Base-by-base conservation (phyloP, 1,284 basidiomycete species). In the Leccinum solheimii region DNA sequence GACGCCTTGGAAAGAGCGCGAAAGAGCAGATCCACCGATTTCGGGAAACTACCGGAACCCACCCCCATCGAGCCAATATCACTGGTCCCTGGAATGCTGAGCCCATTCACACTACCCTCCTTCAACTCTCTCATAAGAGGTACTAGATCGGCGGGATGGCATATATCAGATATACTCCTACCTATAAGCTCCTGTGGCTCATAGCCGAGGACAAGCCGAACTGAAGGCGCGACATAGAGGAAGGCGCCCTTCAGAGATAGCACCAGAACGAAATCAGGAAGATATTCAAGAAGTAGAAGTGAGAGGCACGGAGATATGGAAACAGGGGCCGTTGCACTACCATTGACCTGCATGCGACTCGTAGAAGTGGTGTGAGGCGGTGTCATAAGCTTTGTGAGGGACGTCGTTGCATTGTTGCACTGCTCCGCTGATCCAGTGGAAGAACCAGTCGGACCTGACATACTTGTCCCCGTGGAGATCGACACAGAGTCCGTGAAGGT, bases 121-220 rank as follows among this genome's bases (percentile, higher is more conserved):
- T 98, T 98, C 64, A 98, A 82, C 78, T 97, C 94, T 50, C 96
- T 86, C 84, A 94, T 91, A 65, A 97, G 84, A 0, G 95, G 94
- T 1, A 97, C 91, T 43, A 95, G 83, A 72, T 98, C 96, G 57
- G 90, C 90, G 0, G 90, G 90, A 73, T 97, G 94, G 65, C 94
- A 94, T 62, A 94, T 80, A 73, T 95, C 88, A 53, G 85, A 79
- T 65, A 97, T 79, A 45, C 84, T 83, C 72, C 86, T 86, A 59
- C 93, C 93, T 27, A 95, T 81, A 60, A 98, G 84, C 64, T 97
- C 94, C 49, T 86, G 83, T 3, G 94, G 85, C 43, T 87, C 84
- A 76, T 93, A 95, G 34, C 93, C 94, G 27, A 96, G 81, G 11
- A 92, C 84, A 34, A 83, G 78, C 16, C 83, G 78, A 16, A 95